Percentiles rank a stretch among this genome's conserved stretches.
phyloP scores from a whole-genome alignment of 495 filamentous ascomycete species.

The Penicillium lagena region DNA sequence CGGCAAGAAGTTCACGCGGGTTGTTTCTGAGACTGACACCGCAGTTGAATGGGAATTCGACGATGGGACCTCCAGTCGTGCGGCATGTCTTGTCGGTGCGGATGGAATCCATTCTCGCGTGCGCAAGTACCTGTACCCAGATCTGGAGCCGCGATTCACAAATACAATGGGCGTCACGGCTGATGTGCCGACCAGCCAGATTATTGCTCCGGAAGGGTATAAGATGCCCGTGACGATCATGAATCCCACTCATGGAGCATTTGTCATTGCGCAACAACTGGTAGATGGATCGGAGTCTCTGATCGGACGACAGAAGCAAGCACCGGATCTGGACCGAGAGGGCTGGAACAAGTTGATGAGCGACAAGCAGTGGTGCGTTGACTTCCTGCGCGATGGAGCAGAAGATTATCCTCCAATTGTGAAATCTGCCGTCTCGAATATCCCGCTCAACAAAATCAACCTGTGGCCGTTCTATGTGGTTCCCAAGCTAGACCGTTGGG shows the following conservation, averaged over 20 bases:
- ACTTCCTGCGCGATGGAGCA: conserved; percentile 21
- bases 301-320: conserved; percentile 31
- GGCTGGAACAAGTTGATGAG: conserved; percentile 26
- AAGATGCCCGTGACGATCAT: conserved; percentile 35
- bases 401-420: conserved; percentile 29
- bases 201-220: conserved; percentile 20
- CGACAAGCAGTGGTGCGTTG: conserved; percentile 28
- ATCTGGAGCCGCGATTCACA: conserved; percentile 20
- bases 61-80: conserved; percentile 25
- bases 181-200: conserved; percentile 16
- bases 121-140: conserved; percentile 27
- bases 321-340: conserved; percentile 21
- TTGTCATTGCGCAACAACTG: conserved; percentile 41
- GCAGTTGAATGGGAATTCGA: conserved; percentile 34
- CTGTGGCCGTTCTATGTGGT: conserved; percentile 40
- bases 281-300: conserved; percentile 38
- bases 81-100: conserved; percentile 36
- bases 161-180: conserved; percentile 22
- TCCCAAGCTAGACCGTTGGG: conserved; percentile 31
- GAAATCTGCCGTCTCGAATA: conserved; percentile 23
- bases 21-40: conserved; percentile 25
- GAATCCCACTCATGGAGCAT: conserved; percentile 30
- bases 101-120: conserved; percentile 47
- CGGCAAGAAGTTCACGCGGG: conserved; percentile 30
- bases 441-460: conserved; percentile 18